Percentiles rank a stretch among this genome's conserved stretches.
Evolutionary conservation across 2,329 filamentous ascomycete genomes (phyloP).

Genomic region (Cyanodermella asteris): DNA sequence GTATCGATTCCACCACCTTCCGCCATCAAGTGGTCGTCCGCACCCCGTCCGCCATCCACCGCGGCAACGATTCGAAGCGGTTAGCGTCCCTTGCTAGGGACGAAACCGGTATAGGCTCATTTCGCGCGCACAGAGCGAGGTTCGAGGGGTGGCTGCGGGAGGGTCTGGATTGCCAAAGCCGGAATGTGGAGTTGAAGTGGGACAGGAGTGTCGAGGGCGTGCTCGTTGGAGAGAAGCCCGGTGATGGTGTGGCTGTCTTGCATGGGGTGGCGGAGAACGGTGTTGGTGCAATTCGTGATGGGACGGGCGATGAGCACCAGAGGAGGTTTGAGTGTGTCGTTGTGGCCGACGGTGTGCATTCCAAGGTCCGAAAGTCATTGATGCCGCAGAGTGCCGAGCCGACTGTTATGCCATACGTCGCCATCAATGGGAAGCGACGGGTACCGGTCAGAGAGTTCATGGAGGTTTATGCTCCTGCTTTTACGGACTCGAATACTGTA

Average conservation of each 20-base stretch:
- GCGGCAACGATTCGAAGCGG: slow-evolving; percentile 11
- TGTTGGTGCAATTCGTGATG: too few relatives aligned
- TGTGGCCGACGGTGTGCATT: slow-evolving; percentile 19
- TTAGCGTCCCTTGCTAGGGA: slow-evolving; percentile 1
- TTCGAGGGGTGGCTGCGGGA: slow-evolving; percentile 16
- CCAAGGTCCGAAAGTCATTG: slow-evolving; percentile 12
- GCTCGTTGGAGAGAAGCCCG: too few relatives aligned
- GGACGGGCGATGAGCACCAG: not conserved
- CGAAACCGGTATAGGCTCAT: slow-evolving; percentile 6
- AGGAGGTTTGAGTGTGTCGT: slow-evolving; percentile 10
- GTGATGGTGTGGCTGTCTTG: too few relatives aligned
- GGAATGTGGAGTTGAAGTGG: too few relatives aligned
- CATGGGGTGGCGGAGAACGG: too few relatives aligned
- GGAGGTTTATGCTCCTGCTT: slow-evolving; percentile 5
- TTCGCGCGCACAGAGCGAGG: slow-evolving; percentile 16
- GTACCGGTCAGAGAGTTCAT: slow-evolving; percentile 8
- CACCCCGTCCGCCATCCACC: slow-evolving; percentile 7
- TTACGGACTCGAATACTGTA: slow-evolving; percentile 10
- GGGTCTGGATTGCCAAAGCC: too few relatives aligned
- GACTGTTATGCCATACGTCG: slow-evolving; percentile 16
- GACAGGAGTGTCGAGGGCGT: too few relatives aligned
- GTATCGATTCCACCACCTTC: slow-evolving; percentile 14
- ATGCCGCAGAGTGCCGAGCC: slow-evolving; percentile 10
- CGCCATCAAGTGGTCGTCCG: slow-evolving; percentile 14
- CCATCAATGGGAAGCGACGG: slow-evolving; percentile 14